phyloP scores from a whole-genome alignment of 1,284 basidiomycete species.

The Puccinia triticina region DNA sequence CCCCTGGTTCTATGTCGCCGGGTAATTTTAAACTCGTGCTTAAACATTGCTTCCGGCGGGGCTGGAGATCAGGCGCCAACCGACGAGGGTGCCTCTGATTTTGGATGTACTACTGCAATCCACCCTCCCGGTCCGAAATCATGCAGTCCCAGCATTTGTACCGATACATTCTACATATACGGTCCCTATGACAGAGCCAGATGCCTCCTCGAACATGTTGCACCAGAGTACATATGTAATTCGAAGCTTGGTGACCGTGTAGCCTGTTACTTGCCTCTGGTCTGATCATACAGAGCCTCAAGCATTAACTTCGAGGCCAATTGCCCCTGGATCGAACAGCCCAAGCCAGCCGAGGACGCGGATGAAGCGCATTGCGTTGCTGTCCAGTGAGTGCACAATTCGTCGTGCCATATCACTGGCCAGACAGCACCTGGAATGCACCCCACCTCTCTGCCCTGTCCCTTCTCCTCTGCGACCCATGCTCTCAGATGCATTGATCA shows the following conservation, averaged over 20 bases:
- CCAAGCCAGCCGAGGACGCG: not conserved
- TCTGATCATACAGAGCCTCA: conserved; percentile 7
- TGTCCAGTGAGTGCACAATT: not conserved
- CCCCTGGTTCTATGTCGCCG: too few species aligned
- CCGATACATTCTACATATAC: conserved; percentile 2
- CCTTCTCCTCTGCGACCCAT: not conserved
- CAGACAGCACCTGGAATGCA: not conserved
- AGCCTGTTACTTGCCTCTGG: not conserved
- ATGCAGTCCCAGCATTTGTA: not conserved
- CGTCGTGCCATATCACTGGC: conserved; percentile 16
- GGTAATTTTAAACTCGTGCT: too few species aligned
- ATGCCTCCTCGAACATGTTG: conserved; percentile 25
- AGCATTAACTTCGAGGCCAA: conserved; percentile 13
- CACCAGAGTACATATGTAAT: not conserved
- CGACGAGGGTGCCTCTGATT: not conserved
- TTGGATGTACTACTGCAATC: not conserved
- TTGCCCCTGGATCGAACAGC: not conserved
- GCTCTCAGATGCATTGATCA: conserved; percentile 6
- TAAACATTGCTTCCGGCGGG: not conserved
- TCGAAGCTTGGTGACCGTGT: not conserved
- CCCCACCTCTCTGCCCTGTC: not conserved
- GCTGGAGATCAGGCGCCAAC: not conserved
- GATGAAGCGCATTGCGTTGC: conserved; percentile 15
- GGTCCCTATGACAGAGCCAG: not conserved
- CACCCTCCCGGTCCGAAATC: conserved; percentile 1